These are phyloP conservation scores for Claviceps sorghi DNA, from an alignment of 2,329 filamentous ascomycete species.

Conservation along the genomic window DNA sequence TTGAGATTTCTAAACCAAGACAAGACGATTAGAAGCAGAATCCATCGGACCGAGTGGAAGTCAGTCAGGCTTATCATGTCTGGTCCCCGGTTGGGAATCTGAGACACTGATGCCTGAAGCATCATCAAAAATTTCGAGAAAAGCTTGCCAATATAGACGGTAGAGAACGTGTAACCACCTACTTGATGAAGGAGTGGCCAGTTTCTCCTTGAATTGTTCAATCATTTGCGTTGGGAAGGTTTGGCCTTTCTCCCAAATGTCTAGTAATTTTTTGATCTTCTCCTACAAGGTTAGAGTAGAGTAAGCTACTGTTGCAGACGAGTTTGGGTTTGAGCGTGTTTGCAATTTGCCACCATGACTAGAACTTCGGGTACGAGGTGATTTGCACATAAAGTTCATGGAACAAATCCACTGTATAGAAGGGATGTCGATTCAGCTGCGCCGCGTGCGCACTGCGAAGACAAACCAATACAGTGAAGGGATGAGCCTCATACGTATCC, in stretches of 20 bases:
- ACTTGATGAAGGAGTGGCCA: constrained; percentile 52
- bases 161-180: constrained; percentile 35
- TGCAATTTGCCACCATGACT: constrained; percentile 11
- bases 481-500: neutral
- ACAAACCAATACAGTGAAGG: neutral
- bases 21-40: constrained; percentile 3
- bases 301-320: constrained; percentile 23
- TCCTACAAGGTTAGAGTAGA: constrained; percentile 49
- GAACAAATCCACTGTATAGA: neutral
- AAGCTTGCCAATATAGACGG: neutral
- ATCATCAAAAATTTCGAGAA: neutral
- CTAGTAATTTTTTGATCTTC: constrained; percentile 84
- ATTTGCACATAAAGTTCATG: neutral
- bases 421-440: neutral
- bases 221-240: constrained; percentile 79
- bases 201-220: constrained; percentile 64
- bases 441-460: neutral
- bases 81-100: neutral
- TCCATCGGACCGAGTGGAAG: neutral
- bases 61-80: neutral
- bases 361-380: neutral
- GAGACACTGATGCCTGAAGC: neutral
- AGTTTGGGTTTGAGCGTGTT: constrained; percentile 10
- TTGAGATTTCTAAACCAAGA: constrained; percentile 44
- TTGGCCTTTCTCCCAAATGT: constrained; percentile 93